Conservation (phyloP, 2,329 filamentous ascomycete genomes). For the Sporothrix protearum region DNA sequence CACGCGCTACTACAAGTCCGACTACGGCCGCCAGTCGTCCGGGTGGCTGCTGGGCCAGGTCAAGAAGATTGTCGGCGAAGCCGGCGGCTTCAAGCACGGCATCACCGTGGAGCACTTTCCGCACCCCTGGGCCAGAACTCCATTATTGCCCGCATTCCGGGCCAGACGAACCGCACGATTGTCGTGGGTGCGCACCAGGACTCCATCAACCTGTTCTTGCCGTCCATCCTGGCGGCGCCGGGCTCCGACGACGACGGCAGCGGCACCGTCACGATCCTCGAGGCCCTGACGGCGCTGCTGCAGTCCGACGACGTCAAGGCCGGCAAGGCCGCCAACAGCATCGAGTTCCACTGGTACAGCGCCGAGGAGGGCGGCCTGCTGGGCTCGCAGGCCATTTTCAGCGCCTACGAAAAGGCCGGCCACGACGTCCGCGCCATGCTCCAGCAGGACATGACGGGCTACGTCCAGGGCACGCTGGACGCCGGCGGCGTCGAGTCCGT, state of each 20-base stretch:
- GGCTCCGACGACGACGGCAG: constrained; percentile 95
- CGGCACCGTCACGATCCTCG: constrained; percentile 89
- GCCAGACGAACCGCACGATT: constrained; percentile 76
- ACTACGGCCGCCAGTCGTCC: constrained; percentile 77
- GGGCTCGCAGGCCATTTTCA: constrained; percentile 86
- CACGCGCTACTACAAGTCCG: constrained; percentile 74
- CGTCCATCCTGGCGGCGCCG: constrained; percentile 76
- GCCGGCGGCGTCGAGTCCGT: constrained; percentile 80
- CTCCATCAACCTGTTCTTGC: constrained; percentile 89
- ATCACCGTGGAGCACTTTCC: constrained; percentile 70
- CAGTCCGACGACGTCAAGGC: constrained; percentile 64
- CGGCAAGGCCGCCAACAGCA: constrained; percentile 74
- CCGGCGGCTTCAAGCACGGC: constrained; percentile 63
- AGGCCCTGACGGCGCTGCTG: constrained; percentile 79
- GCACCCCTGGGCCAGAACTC: constrained; percentile 86
- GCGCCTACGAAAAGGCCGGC: constrained; percentile 67
- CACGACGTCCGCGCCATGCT: constrained; percentile 91
- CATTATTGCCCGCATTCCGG: constrained; percentile 88
- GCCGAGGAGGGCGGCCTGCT: constrained; percentile 85
- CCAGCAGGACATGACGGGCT: constrained; percentile 97
- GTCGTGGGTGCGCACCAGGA: constrained; percentile 92
- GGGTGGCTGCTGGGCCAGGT: constrained; percentile 81
- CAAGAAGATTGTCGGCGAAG: constrained; percentile 63
- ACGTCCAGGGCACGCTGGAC: constrained; percentile 75
- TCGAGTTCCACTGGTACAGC: constrained; percentile 97